Evolutionary conservation across 345 rosid genomes (phyloP).

Genomic region (Camelina laxa): DNA sequence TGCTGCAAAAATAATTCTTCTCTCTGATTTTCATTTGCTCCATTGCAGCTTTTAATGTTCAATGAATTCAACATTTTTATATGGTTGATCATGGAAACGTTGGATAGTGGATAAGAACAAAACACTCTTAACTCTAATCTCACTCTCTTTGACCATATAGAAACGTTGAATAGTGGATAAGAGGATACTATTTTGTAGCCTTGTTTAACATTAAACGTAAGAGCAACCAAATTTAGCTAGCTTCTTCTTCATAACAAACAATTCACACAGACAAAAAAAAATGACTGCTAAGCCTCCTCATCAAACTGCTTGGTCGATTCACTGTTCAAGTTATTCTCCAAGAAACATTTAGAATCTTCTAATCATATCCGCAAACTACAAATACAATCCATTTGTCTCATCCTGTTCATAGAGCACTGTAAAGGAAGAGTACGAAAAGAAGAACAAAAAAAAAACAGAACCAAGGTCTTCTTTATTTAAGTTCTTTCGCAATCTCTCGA

Average conservation of each 20-base stretch:
- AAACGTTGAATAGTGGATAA: too few relatives aligned
- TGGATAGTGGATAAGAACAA: constrained; percentile 23
- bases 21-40: neutral
- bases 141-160: neutral
- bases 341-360: neutral
- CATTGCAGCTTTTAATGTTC: constrained; percentile 1
- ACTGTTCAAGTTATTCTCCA: constrained; percentile 6
- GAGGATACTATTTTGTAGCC: neutral
- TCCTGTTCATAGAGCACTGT: neutral
- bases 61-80: constrained; percentile 7
- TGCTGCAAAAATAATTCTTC: neutral
- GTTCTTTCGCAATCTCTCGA: constrained; percentile 44
- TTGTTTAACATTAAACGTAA: neutral
- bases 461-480: constrained; percentile 35
- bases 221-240: neutral
- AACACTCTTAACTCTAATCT: constrained; percentile 11
- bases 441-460: neutral
- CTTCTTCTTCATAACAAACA: neutral
- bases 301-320: constrained; percentile 13
- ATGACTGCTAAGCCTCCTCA: neutral
- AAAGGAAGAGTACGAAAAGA: neutral
- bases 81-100: neutral
- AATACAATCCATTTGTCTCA: constrained; percentile 1
- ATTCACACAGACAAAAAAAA: neutral
- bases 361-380: constrained; percentile 3